Conservation (phyloP, 2,329 filamentous ascomycete species). For the Cordyceps farinosa region DNA sequence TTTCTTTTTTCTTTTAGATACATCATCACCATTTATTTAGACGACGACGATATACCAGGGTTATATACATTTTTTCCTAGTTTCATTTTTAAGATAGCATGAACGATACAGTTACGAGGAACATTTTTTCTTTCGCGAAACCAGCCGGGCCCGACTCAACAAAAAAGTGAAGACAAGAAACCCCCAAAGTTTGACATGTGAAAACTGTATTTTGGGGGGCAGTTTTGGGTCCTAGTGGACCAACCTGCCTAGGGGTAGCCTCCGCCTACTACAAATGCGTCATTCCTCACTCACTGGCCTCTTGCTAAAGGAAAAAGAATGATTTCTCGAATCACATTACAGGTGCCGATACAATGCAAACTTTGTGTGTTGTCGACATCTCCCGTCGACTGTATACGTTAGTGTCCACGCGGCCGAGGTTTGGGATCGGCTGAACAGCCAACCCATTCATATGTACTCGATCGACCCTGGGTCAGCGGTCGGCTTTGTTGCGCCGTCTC, state of each 20-base stretch:
- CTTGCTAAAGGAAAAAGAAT: background rate
- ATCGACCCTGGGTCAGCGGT: background rate
- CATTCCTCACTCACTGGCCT: background rate
- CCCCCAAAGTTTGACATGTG: slow-evolving; percentile 6
- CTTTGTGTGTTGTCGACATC: background rate
- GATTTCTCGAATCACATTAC: background rate
- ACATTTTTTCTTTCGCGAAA: background rate
- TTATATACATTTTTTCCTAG: background rate
- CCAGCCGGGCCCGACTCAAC: background rate
- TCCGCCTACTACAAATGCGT: background rate
- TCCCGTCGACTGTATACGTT: background rate
- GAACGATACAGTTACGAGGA: background rate
- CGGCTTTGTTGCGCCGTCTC: background rate
- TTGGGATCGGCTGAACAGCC: background rate
- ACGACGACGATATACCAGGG: slow-evolving; percentile 11
- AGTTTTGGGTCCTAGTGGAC: background rate
- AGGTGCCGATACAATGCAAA: background rate
- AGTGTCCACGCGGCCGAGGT: background rate
- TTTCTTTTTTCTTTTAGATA: background rate
- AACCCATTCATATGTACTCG: background rate
- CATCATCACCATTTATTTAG: slow-evolving; percentile 5
- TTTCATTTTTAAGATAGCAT: slow-evolving; percentile 4
- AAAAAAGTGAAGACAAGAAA: background rate
- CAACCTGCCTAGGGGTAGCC: background rate
- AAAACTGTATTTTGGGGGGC: background rate